Conservation (phyloP, 2,329 filamentous ascomycete species). For the Aspergillus bombycis region DNA sequence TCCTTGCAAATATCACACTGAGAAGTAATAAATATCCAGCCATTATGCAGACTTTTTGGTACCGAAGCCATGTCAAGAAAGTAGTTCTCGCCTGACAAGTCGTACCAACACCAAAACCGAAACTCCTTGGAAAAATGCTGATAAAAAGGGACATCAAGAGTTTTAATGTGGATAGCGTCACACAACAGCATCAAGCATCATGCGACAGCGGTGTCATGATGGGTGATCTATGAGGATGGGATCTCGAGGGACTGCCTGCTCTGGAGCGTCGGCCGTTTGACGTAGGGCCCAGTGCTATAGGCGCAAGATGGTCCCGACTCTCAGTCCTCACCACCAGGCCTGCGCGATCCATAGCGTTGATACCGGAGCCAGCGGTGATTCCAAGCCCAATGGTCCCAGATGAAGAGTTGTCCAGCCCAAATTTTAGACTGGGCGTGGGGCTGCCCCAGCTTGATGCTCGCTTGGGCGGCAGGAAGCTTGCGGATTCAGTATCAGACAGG, state of each 20-base stretch:
- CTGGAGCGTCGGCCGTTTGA: slow-evolving; percentile 49
- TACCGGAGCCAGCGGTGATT: slow-evolving; percentile 34
- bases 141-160: slow-evolving; percentile 24
- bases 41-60: slow-evolving; percentile 4
- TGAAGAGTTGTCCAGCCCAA: slow-evolving; percentile 45
- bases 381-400: slow-evolving; percentile 41
- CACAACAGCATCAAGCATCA: slow-evolving; percentile 31
- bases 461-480: slow-evolving; percentile 60
- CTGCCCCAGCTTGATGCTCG: slow-evolving; percentile 38
- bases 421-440: slow-evolving; percentile 40
- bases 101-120: slow-evolving; percentile 10
- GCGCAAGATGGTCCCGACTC: slow-evolving; percentile 75
- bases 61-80: neutral
- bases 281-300: slow-evolving; percentile 54
- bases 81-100: neutral
- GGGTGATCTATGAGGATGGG: slow-evolving; percentile 40
- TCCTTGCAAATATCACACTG: slow-evolving; percentile 1
- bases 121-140: slow-evolving; percentile 28
- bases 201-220: slow-evolving; percentile 39
- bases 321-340: slow-evolving; percentile 82
- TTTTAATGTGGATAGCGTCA: slow-evolving; percentile 15
- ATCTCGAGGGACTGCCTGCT: slow-evolving; percentile 53
- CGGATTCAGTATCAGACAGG: slow-evolving; percentile 59
- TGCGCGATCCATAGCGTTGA: slow-evolving; percentile 60
- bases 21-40: neutral